Conservation (phyloP, 352 stramenopile species). For the Detonula confervacea region DNA sequence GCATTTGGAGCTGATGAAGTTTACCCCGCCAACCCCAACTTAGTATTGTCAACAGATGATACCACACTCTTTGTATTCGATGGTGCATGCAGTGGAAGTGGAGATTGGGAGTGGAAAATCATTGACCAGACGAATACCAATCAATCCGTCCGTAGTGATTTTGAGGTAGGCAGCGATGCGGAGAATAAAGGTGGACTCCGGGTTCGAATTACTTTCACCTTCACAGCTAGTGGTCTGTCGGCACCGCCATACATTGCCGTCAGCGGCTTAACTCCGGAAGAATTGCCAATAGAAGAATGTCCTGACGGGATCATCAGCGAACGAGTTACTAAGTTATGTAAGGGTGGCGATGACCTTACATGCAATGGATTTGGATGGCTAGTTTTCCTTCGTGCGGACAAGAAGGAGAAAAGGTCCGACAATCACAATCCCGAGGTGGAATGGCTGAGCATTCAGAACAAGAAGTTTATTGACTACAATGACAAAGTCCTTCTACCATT, state of each 20-base stretch:
- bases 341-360: not conserved
- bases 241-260: not conserved
- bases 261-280: not conserved
- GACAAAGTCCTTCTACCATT: conserved; percentile 17
- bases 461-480: conserved; percentile 34
- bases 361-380: not conserved
- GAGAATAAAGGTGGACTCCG: not conserved
- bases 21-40: not conserved
- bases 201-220: not conserved
- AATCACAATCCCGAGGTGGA: not conserved
- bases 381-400: conserved; percentile 10
- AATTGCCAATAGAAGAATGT: not conserved
- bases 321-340: not conserved
- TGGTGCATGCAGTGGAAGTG: not conserved
- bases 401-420: conserved; percentile 1
- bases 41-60: not conserved
- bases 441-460: conserved; percentile 9
- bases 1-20: not conserved
- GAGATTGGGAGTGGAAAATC: conserved; percentile 3
- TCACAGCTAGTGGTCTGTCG: not conserved
- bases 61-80: not conserved
- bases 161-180: not conserved
- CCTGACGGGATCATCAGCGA: not conserved
- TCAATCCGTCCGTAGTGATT: not conserved
- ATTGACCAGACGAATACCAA: not conserved